phyloP scores from a whole-genome alignment of 2,329 filamentous ascomycete species.

The Cercospora sesami region DNA sequence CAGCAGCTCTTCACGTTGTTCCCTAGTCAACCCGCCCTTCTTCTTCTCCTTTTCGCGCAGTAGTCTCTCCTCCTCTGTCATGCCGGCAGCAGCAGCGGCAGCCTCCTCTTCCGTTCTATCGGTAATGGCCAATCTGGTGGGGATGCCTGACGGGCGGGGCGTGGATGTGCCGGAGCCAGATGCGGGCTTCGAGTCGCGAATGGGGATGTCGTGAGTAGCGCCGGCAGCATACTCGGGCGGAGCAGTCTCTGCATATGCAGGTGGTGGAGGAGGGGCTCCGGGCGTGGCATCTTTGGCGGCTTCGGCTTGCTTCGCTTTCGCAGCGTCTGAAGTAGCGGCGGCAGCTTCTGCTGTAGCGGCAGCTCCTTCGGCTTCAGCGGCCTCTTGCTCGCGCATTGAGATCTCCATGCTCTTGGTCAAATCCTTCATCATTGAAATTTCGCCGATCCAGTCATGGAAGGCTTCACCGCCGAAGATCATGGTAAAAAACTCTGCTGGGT shows the following conservation, averaged over 20 bases:
- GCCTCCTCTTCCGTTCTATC: slow-evolving; percentile 80
- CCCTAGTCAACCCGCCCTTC: slow-evolving; percentile 81
- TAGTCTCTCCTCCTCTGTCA: slow-evolving; percentile 73
- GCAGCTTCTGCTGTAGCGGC: slow-evolving; percentile 31
- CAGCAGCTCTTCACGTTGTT: slow-evolving; percentile 87
- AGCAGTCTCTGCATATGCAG: slow-evolving; percentile 21
- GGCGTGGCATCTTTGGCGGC: slow-evolving; percentile 28
- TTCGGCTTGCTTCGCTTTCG: slow-evolving; percentile 24
- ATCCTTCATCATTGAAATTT: slow-evolving; percentile 98
- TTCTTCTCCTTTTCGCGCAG: slow-evolving; percentile 82
- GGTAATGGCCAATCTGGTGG: slow-evolving; percentile 81
- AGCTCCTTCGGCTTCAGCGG: slow-evolving; percentile 56
- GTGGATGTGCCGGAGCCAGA: slow-evolving; percentile 48
- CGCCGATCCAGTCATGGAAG: slow-evolving; percentile 94
- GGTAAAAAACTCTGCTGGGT: slow-evolving; percentile 95
- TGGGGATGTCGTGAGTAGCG: slow-evolving; percentile 28
- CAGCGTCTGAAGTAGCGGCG: slow-evolving; percentile 50
- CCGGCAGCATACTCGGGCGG: slow-evolving; percentile 16
- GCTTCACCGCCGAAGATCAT: slow-evolving; percentile 98
- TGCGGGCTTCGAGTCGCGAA: slow-evolving; percentile 28
- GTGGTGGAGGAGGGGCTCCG: slow-evolving; percentile 18
- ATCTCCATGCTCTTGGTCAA: slow-evolving; percentile 98
- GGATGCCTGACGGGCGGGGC: slow-evolving; percentile 59
- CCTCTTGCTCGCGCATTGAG: slow-evolving; percentile 77
- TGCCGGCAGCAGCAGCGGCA: slow-evolving; percentile 62